Evolutionary conservation across 495 filamentous ascomycete genomes (phyloP), one percentile per base, ranked within the genome.

Genomic region (Tuber brumale): DNA sequence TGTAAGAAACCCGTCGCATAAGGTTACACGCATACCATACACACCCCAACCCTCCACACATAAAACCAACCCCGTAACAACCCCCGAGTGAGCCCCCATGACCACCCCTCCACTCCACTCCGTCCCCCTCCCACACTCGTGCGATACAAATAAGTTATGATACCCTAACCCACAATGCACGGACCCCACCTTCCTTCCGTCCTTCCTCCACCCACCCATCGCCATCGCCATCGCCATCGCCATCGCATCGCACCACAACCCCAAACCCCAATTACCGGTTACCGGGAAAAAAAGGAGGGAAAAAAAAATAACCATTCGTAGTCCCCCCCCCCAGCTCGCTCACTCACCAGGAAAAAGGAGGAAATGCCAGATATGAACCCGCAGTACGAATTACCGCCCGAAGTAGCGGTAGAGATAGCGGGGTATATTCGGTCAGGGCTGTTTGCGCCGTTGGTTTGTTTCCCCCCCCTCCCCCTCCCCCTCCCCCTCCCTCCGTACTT

Each of bases 351-450:
- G 35, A 70, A 42, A 41, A 7, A 21, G 39, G 12, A 5, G 35
- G 8, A n/a, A 71, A 41, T 71, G 70, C 43, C 70, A 44, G 23
- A 71, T 21, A 41, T 41, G 35, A 42, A 71, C 43, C 39, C 70
- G 2, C 43, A 41, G 21, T 71, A 71, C 35, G 72, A 73, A 21
- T 77, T 82, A 21, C 81, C 81, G 27, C 78, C 80, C 69, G 81
- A 80, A 61, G 81, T 82, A 45, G 81, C 81, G 23, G 71, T 76
- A 41, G 81, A 82, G 74, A 75, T 82, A 73, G 81, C 81, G 72
- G 76, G 74, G n/a, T 82, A 82, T 66, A 74, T 82, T 16, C 69
- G 81, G 61, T 83, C 81, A 39, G 76, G 77, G 12, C 70, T 82
- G 31, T 82, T 82, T 76, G 81, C 78, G 48, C 81, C 81, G 42